phyloP scores from a whole-genome alignment of 805 yeast species.

The Ogataea angusta region DNA sequence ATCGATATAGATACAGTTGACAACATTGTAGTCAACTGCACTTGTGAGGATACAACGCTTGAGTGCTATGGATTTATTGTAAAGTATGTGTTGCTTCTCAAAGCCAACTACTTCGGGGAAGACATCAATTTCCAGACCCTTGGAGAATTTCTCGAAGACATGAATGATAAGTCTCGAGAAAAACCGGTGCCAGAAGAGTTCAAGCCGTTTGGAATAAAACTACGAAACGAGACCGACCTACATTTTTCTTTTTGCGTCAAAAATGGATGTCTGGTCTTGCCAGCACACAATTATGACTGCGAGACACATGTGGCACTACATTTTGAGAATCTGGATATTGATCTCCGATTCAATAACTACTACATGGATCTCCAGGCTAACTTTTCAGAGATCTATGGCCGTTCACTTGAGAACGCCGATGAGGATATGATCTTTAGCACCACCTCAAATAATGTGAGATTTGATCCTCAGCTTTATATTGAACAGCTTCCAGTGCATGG shows the following conservation, averaged over 20 bases:
- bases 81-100: conserved; percentile 67
- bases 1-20: conserved; percentile 69
- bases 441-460: conserved; percentile 21
- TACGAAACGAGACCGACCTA: conserved; percentile 74
- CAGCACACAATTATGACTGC: conserved; percentile 63
- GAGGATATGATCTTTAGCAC: conserved; percentile 24
- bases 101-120: conserved; percentile 91
- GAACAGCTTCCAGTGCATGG: conserved; percentile 72
- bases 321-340: conserved; percentile 67
- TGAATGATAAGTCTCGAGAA: conserved; percentile 4
- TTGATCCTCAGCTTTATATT: conserved; percentile 45
- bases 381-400: conserved; percentile 53
- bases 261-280: conserved; percentile 70
- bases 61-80: conserved; percentile 77
- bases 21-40: conserved; percentile 59
- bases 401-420: conserved; percentile 24
- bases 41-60: conserved; percentile 64
- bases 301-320: conserved; percentile 57
- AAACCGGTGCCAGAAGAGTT: neutral
- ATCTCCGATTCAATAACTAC: conserved; percentile 82
- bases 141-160: conserved; percentile 62
- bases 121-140: conserved; percentile 77
- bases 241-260: conserved; percentile 66
- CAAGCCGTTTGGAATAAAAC: conserved; percentile 33
- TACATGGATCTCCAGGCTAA: conserved; percentile 90